These are phyloP conservation scores for Dujonia santamariae DNA, from an alignment of 1,139 yeast genomes.

Conservation along the genomic window DNA sequence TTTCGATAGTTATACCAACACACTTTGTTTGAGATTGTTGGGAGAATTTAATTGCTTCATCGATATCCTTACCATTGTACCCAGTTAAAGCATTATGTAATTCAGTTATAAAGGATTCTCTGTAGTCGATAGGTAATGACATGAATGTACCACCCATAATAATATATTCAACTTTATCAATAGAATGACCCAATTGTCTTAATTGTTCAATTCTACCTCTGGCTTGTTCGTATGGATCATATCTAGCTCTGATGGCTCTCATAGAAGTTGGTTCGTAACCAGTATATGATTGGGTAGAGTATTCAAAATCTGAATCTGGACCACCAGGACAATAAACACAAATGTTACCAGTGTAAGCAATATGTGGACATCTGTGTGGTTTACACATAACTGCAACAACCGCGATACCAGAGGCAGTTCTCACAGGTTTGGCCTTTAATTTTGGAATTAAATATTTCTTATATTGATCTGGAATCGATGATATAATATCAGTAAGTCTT, in stretches of 20 bases:
- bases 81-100: conserved; percentile 96
- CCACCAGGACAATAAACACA: conserved; percentile 99
- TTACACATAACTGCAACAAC: conserved; percentile 99
- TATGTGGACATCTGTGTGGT: conserved; percentile 98
- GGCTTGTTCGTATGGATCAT: conserved; percentile 98
- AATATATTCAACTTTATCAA: conserved; percentile 95
- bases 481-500: conserved; percentile 87
- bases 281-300: conserved; percentile 95
- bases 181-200: conserved; percentile 91
- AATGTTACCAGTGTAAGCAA: conserved; percentile 96
- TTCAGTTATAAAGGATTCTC: conserved; percentile 85
- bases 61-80: conserved; percentile 79
- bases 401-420: conserved; percentile 98
- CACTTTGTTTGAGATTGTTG: conserved; percentile 96
- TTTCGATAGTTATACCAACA: conserved; percentile 97
- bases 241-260: conserved; percentile 97
- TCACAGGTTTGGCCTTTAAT: conserved; percentile 93
- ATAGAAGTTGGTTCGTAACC: conserved; percentile 99
- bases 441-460: conserved; percentile 89
- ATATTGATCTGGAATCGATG: conserved; percentile 94
- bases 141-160: conserved; percentile 99
- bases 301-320: conserved; percentile 97
- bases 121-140: conserved; percentile 86
- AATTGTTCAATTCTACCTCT: conserved; percentile 96
- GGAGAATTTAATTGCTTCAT: conserved; percentile 86